Evolutionary conservation across 495 filamentous ascomycete species (phyloP), one percentile per base, ranked within the genome.

Genomic region (Daldinia vernicosa): DNA sequence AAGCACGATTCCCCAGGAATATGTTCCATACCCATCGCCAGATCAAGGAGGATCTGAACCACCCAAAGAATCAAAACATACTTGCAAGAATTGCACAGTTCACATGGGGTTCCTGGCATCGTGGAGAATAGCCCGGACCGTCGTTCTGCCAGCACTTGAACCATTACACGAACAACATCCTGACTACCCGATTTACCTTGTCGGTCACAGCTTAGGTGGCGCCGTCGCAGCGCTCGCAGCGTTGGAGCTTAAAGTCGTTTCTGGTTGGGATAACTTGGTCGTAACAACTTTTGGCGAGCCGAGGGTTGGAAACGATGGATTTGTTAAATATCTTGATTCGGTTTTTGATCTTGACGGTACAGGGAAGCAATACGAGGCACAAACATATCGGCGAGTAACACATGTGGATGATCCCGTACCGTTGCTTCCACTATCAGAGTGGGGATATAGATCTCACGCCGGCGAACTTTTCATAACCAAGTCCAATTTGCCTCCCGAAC

Each of bases 201-300:
- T 97, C 17, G 94, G 95, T 0, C 96, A 99, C 76, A 96, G 92
- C 15, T 87, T 98, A 3, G 95, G 95, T 19, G 95, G 95, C 3
- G 96, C 95, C 0, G 93, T 98, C 0, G 95, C 95, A 1, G 89
- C 92, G 3, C 87, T 99, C 8, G 95, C 94, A 3, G 92, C 86
- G 2, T 83, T 97, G 11, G 96, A 98, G 71, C 59, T 85, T 35
- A 77, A 78, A 64, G 69, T 80, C 32, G 63, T 66, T 71, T 83
- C 47, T 75, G 88, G 24, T 82, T 94, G 89, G 89, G 77, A 89
- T 14, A 89, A 93, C 1, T 66, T 81, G 11, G 77, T 79, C 26
- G 89, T 97, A 0, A 97, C 95, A 14, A 98, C 95, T 1, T 98
- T 97, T 76, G 95, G 95, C 15, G 93, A 98, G 77, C 95, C 95